Conservation (phyloP, 1,139 yeast genomes). For the Candida tetrigidarum region DNA sequence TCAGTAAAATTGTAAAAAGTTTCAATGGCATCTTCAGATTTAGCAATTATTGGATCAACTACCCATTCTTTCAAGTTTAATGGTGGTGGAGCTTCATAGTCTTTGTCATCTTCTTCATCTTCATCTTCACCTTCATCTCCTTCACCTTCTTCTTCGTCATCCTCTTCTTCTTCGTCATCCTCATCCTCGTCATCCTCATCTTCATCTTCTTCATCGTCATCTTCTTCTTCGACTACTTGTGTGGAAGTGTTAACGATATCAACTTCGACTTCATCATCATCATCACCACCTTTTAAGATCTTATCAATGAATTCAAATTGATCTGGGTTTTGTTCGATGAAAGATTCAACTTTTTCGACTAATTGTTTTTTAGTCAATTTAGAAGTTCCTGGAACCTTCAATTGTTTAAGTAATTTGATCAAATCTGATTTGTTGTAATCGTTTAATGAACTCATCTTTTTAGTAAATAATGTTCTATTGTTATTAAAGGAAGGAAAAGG, state of each 20-base stretch:
- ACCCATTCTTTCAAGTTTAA: slow-evolving; percentile 41
- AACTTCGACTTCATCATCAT: slow-evolving; percentile 16
- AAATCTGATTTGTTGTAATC: slow-evolving; percentile 39
- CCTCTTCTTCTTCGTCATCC: slow-evolving; percentile 23
- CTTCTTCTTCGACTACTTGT: slow-evolving; percentile 25
- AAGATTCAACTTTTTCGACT: slow-evolving; percentile 44
- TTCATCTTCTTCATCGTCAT: slow-evolving; percentile 22
- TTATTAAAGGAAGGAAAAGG: background rate
- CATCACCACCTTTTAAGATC: slow-evolving; percentile 21
- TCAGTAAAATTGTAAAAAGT: slow-evolving; percentile 42
- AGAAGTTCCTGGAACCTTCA: slow-evolving; percentile 36
- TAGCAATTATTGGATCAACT: slow-evolving; percentile 42
- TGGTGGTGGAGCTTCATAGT: slow-evolving; percentile 45
- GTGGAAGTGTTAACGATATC: too few species aligned
- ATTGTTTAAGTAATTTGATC: slow-evolving; percentile 36
- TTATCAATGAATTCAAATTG: slow-evolving; percentile 36
- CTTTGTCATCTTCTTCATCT: slow-evolving; percentile 32
- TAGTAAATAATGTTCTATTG: too few species aligned
- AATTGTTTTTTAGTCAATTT: slow-evolving; percentile 50
- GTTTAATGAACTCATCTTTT: background rate
- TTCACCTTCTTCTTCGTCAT: slow-evolving; percentile 27
- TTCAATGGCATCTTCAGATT: slow-evolving; percentile 31
- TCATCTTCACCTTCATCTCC: slow-evolving; percentile 30
- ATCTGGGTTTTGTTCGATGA: slow-evolving; percentile 40
- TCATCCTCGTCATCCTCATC: slow-evolving; percentile 22